Evolutionary conservation across 176 grass and related monocot species (phyloP).

Genomic region (Musa beccarii): DNA sequence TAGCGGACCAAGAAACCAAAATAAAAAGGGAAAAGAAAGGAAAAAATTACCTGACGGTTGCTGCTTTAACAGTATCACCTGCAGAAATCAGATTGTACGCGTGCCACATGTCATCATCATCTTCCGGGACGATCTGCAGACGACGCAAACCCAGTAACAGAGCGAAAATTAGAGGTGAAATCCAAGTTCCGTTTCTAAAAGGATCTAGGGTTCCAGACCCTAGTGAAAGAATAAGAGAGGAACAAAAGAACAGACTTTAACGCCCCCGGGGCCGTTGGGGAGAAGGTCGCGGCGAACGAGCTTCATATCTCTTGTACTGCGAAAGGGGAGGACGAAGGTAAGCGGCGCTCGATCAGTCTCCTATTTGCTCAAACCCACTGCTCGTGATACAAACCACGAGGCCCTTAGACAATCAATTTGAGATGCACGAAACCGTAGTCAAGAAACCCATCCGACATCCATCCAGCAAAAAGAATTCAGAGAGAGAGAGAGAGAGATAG

Average conservation of each 20-base stretch:
- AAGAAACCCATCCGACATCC: too few relatives aligned
- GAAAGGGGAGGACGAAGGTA: background rate
- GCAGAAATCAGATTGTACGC: constrained; percentile 68
- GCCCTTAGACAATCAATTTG: too few relatives aligned
- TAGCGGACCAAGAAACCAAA: background rate
- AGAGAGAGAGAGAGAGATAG: too few relatives aligned
- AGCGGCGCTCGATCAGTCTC: background rate
- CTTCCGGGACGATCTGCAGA: constrained; percentile 55
- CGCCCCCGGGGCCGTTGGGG: constrained; percentile 58
- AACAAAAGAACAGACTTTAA: constrained; percentile 36
- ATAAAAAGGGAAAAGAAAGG: background rate
- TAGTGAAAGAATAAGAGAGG: background rate
- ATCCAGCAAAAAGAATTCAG: too few relatives aligned
- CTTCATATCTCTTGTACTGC: constrained; percentile 29
- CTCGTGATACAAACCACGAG: too few relatives aligned
- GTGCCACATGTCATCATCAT: constrained; percentile 96
- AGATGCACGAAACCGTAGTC: too few relatives aligned
- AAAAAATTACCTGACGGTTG: constrained; percentile 50
- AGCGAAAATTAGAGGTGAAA: background rate
- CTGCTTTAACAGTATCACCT: constrained; percentile 56
- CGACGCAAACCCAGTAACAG: background rate
- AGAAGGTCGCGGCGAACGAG: constrained; percentile 42
- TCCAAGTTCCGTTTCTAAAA: background rate
- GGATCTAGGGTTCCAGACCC: background rate
- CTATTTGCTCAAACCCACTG: too few relatives aligned